A percentile compares a stretch with the other conserved stretches of the same genome.
Conservation (phyloP, 345 rosid genomes). For the Lumnitzera littorea region DNA sequence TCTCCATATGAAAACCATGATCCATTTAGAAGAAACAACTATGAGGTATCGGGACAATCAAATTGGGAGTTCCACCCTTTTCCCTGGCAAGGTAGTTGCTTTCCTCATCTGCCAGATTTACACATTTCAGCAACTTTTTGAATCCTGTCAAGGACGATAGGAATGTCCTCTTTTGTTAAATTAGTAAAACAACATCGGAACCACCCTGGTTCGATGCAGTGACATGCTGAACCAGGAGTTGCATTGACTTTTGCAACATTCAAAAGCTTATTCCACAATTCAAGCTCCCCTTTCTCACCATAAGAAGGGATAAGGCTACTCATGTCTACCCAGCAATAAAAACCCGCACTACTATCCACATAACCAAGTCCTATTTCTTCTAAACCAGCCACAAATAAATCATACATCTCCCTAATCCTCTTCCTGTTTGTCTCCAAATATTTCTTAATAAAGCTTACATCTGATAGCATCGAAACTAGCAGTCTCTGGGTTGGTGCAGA, state of each 20-base stretch:
- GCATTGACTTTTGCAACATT: constrained; percentile 68
- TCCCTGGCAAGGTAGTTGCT: no score
- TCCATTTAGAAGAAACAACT: no score
- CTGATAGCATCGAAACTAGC: constrained; percentile 68
- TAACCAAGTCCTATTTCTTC: constrained; percentile 51
- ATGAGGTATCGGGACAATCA: no score
- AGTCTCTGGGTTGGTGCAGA: constrained; percentile 73
- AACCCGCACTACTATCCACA: constrained; percentile 57
- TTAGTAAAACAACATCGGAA: constrained; percentile 82
- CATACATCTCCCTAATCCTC: constrained; percentile 42
- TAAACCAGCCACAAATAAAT: constrained; percentile 55
- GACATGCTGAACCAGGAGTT: constrained; percentile 90
- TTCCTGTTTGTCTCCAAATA: constrained; percentile 46
- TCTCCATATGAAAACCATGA: no score
- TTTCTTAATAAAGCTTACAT: constrained; percentile 45
- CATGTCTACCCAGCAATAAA: constrained; percentile 92
- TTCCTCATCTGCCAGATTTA: constrained; percentile 27
- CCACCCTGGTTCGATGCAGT: constrained; percentile 95
- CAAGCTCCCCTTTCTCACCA: constrained; percentile 84
- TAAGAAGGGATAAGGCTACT: constrained; percentile 58
- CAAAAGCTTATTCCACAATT: constrained; percentile 65
- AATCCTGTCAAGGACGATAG: constrained; percentile 53
- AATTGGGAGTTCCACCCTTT: background rate
- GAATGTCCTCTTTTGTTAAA: constrained; percentile 54
- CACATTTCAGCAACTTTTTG: constrained; percentile 36